phyloP scores from a whole-genome alignment of 257 asterid species.

The Solanum bulbocastanum region DNA sequence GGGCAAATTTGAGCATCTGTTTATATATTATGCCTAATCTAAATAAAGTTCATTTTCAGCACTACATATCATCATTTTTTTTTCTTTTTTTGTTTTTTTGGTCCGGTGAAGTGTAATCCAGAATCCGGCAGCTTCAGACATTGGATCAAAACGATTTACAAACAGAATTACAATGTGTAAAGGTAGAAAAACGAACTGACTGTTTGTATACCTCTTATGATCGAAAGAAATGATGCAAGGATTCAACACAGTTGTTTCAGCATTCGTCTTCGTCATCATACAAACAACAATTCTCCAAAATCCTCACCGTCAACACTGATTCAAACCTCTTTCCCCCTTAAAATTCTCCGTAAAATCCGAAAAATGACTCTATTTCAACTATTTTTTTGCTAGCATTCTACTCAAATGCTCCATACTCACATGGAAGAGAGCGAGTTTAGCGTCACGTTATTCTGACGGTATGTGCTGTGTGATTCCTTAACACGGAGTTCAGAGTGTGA shows the following conservation, averaged over 20 bases:
- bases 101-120: neutral
- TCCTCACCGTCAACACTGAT: neutral
- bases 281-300: neutral
- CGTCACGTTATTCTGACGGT: neutral
- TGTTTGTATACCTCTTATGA: conserved; percentile 65
- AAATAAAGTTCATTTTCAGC: neutral
- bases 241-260: conserved; percentile 27
- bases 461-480: neutral
- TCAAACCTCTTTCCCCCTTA: neutral
- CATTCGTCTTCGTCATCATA: conserved; percentile 48
- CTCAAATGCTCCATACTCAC: neutral
- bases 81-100: too few species aligned
- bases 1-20: neutral
- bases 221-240: conserved; percentile 53
- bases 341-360: neutral
- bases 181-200: neutral
- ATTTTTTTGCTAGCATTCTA: neutral
- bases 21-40: neutral
- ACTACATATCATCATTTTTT: neutral
- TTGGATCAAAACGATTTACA: neutral
- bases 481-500: neutral
- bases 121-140: neutral
- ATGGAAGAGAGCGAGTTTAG: neutral
- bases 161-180: neutral
- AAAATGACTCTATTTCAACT: neutral